Conservation (phyloP, 2,329 filamentous ascomycete genomes). For the Sporothrix inflata region DNA sequence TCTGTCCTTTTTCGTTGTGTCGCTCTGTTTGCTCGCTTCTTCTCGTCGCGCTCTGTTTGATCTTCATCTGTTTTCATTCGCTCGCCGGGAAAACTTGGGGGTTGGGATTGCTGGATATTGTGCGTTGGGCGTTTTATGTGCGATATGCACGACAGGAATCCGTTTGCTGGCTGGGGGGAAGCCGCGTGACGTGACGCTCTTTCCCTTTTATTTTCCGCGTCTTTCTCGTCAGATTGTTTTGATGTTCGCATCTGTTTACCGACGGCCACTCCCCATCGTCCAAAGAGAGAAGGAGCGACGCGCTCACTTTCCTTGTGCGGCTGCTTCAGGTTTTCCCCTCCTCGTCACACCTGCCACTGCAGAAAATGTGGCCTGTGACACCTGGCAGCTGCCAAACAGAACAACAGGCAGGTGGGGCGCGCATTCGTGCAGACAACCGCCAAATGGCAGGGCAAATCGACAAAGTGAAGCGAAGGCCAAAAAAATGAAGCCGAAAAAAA, state of each 20-base stretch:
- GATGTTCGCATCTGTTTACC: not conserved
- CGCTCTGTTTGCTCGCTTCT: not conserved
- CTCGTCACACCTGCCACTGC: not conserved
- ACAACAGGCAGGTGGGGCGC: not conserved
- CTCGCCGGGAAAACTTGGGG: not conserved
- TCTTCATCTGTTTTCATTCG: not conserved
- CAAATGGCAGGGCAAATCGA: not conserved
- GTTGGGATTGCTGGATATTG: not conserved
- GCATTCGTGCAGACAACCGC: not conserved
- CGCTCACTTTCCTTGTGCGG: constrained; percentile 1
- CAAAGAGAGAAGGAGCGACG: not conserved
- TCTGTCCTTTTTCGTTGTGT: not conserved
- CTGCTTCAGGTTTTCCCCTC: not conserved
- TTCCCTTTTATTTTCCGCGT: not conserved
- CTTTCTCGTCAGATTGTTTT: not conserved
- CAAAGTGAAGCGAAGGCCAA: not conserved
- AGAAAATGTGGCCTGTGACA: not conserved
- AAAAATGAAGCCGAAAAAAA: not conserved
- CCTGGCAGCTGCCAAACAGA: not conserved
- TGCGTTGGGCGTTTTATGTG: not conserved
- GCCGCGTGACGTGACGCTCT: not conserved
- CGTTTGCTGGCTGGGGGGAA: not conserved
- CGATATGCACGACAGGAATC: not conserved
- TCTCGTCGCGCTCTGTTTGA: not conserved
- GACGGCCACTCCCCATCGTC: not conserved